These are phyloP conservation scores for Talaromyces sp. DNA, from an alignment of 2,329 filamentous ascomycete genomes.

Conservation along the genomic window DNA sequence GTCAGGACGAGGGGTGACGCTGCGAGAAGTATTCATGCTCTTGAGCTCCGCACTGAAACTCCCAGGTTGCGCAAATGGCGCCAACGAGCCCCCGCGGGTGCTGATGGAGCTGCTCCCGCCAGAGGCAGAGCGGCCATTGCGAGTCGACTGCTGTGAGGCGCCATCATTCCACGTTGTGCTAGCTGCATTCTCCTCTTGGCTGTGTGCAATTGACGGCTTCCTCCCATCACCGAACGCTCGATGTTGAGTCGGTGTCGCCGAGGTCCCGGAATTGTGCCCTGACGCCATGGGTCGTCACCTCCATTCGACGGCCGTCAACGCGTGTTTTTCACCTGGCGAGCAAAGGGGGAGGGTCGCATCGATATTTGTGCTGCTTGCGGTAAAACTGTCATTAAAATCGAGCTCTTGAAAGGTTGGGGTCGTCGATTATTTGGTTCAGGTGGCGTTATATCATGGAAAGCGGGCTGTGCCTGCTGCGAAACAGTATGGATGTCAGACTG, in stretches of 20 bases:
- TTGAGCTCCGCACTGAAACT: slow-evolving; percentile 88
- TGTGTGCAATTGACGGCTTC: slow-evolving; percentile 28
- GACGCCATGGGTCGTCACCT: slow-evolving; percentile 40
- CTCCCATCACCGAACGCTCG: slow-evolving; percentile 32
- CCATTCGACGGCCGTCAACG: slow-evolving; percentile 12
- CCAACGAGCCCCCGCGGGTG: slow-evolving; percentile 63
- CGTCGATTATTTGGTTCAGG: neutral
- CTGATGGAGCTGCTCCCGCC: slow-evolving; percentile 57
- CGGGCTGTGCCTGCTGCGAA: neutral
- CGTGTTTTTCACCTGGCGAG: slow-evolving; percentile 26
- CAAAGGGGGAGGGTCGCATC: slow-evolving; percentile 26
- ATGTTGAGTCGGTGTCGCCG: slow-evolving; percentile 36
- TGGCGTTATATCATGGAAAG: neutral
- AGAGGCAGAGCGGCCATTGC: slow-evolving; percentile 50
- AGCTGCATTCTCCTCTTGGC: slow-evolving; percentile 32
- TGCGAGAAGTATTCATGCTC: slow-evolving; percentile 59
- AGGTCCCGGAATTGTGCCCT: slow-evolving; percentile 37
- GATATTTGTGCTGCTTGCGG: slow-evolving; percentile 9
- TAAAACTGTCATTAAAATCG: neutral
- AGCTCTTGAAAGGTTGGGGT: neutral
- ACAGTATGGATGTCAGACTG: neutral
- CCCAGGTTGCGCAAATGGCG: slow-evolving; percentile 64
- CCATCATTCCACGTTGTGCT: slow-evolving; percentile 35
- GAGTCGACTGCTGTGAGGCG: slow-evolving; percentile 21
- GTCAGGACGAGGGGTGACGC: slow-evolving; percentile 55